Evolutionary conservation across 495 filamentous ascomycete genomes (phyloP).

Genomic region (Aspergillus olivimuriae): DNA sequence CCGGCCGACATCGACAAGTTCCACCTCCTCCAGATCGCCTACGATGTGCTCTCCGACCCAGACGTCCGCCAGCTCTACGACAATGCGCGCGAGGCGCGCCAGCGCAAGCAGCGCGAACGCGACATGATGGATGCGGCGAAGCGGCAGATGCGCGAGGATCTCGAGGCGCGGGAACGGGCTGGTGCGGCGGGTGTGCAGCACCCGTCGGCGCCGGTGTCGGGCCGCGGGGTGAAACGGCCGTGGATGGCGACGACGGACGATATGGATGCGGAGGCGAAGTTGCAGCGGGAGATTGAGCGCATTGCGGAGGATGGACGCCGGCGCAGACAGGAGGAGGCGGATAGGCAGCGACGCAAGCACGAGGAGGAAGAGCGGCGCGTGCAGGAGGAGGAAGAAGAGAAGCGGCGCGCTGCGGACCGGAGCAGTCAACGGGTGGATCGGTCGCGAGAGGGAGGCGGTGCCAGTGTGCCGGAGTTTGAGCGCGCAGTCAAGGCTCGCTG

Average conservation of each 20-base stretch:
- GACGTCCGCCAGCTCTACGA: constrained; percentile 60
- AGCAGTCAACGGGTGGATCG: constrained; percentile 34
- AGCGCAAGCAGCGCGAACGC: constrained; percentile 55
- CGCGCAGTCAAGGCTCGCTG: constrained; percentile 56
- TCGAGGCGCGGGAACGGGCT: constrained; percentile 56
- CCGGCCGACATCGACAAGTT: constrained; percentile 61
- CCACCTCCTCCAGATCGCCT: constrained; percentile 64
- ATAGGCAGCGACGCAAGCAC: constrained; percentile 41
- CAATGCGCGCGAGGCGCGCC: constrained; percentile 55
- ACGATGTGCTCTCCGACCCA: constrained; percentile 64
- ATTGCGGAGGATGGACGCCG: constrained; percentile 60
- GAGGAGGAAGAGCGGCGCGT: constrained; percentile 42
- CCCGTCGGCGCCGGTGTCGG: too few species aligned
- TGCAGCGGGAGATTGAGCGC: constrained; percentile 53
- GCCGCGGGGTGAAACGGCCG: constrained; percentile 40
- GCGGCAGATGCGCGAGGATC: constrained; percentile 68
- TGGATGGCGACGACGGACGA: constrained; percentile 40
- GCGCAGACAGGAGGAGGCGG: constrained; percentile 42
- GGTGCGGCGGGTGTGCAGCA: constrained; percentile 15
- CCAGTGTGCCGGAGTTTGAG: constrained; percentile 50
- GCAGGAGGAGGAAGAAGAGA: constrained; percentile 32
- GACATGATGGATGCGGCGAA: constrained; percentile 61
- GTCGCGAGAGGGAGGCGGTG: constrained; percentile 32
- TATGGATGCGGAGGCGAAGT: constrained; percentile 49
- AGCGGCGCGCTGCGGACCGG: constrained; percentile 22